Evolutionary conservation across 1,284 basidiomycete species (phyloP).

Genomic region (Apiotrichum akiyoshidainum): DNA sequence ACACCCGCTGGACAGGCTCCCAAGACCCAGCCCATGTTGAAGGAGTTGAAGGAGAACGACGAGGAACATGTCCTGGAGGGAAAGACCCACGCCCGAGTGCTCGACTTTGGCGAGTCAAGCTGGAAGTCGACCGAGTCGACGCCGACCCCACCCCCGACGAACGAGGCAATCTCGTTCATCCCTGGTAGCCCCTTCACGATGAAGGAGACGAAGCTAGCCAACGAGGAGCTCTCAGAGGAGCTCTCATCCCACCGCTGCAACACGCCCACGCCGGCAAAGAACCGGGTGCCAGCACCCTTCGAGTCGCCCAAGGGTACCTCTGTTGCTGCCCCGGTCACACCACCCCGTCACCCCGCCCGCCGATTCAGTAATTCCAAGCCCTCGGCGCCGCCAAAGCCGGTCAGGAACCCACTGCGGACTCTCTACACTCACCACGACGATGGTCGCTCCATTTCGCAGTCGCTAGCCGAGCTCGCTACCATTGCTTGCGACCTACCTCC

Average conservation of each 20-base stretch:
- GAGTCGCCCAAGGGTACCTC: neutral
- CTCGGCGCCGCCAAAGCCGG: neutral
- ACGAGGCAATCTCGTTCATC: neutral
- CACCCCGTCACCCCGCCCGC: neutral
- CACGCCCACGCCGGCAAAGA: too few relatives aligned
- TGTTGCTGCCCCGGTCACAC: neutral
- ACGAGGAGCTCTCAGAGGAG: neutral
- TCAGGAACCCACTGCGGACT: constrained; percentile 14
- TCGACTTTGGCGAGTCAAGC: neutral
- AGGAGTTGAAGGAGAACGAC: constrained; percentile 26
- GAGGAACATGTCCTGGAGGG: constrained; percentile 3
- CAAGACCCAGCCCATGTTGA: constrained; percentile 20
- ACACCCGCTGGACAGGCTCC: constrained; percentile 33
- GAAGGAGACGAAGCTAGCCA: neutral
- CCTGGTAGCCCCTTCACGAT: neutral
- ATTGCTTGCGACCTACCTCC: constrained; percentile 21
- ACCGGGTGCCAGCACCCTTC: neutral
- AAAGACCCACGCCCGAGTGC: neutral
- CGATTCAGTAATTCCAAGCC: neutral
- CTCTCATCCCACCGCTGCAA: too few relatives aligned
- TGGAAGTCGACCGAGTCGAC: neutral
- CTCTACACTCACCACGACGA: constrained; percentile 21
- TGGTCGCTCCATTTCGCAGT: constrained; percentile 19
- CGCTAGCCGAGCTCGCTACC: constrained; percentile 20
- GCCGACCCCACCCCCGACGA: neutral